Base-by-base conservation (phyloP, 2,329 filamentous ascomycete genomes). In the Rhytidhysteron rufulum region DNA sequence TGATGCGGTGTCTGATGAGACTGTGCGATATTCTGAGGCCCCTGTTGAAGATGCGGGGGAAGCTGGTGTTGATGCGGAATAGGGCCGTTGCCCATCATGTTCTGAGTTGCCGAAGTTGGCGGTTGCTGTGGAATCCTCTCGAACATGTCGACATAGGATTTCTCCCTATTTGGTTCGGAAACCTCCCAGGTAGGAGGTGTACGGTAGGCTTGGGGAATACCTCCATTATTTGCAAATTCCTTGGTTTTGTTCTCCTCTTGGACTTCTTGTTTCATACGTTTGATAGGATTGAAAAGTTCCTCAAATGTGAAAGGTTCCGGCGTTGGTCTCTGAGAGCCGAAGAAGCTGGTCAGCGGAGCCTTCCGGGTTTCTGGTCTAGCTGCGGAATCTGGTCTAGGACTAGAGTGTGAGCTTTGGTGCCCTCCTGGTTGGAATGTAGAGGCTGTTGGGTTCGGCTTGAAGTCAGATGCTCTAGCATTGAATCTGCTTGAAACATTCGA, bases 131-230 rank as follows among this genome's bases (percentile, higher is more conserved):
- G 72, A 52, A 81, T 68, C 35, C 79, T 76, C 52, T 94, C 88
- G 64, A 96, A 93, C 57, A 87, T 81, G 53, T 91, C 80, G 37
- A 80, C 78, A 63, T 90, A 95, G 0, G 80, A 86, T 55, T 86
- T 87, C 49, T 94, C 86, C 31, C 79, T 73, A 49, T 88, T 85
- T 16, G 83, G 81, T 35, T 80, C 70, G 18, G 82, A 68, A 44
- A 82, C 80, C 45, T 85, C 82, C 91, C 93, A 98, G 1, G 85
- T 90, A 1, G 89, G 89, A 9, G 76, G 73, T 1, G 93, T 97
- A 53, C 88, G 84, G 65, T 85, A 96, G 4, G 91, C 83, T 20
- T 85, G 85, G 27, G 85, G 85, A 39, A 96, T 79, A n/a, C 88
- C 89, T 34, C 83, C 84, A 56, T 93, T 95, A 42, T 82, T 78